phyloP scores from a whole-genome alignment of 805 yeast species.

The Sugiyamaella qingdaonensis region DNA sequence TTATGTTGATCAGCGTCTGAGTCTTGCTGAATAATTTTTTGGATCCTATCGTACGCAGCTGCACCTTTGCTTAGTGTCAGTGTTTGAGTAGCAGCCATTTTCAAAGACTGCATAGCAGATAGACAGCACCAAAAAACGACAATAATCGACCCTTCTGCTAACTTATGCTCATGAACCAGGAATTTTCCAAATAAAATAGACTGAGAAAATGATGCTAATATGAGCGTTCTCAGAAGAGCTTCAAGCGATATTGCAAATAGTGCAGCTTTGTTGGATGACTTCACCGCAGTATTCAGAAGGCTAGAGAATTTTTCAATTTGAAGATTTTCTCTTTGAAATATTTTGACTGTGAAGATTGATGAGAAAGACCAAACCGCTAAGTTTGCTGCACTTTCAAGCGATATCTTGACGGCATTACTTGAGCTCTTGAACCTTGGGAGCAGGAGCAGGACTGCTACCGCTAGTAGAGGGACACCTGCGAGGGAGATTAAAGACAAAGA shows the following conservation, averaged over 20 bases:
- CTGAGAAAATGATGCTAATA: constrained; percentile 77
- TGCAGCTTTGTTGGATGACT: constrained; percentile 44
- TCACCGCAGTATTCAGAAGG: constrained; percentile 33
- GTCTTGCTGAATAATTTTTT: constrained; percentile 34
- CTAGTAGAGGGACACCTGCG: constrained; percentile 68
- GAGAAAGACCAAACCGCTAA: constrained; percentile 66
- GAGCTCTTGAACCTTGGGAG: constrained; percentile 48
- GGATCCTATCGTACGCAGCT: constrained; percentile 57
- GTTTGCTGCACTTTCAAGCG: constrained; percentile 53
- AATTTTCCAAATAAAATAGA: constrained; percentile 88
- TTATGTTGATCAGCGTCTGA: constrained; percentile 1
- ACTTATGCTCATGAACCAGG: constrained; percentile 50
- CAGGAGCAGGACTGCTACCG: constrained; percentile 43
- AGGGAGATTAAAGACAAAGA: constrained; percentile 73
- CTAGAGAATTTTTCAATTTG: constrained; percentile 48
- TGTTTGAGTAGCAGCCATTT: constrained; percentile 52
- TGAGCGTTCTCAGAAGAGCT: constrained; percentile 52
- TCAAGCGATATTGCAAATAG: constrained; percentile 49
- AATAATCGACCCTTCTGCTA: constrained; percentile 60
- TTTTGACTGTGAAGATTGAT: constrained; percentile 56
- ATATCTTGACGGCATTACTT: constrained; percentile 53
- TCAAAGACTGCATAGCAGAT: constrained; percentile 59
- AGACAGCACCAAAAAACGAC: constrained; percentile 83
- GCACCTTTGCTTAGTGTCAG: constrained; percentile 65
- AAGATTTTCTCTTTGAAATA: constrained; percentile 49